Base-by-base conservation (phyloP, 1,284 basidiomycete species). In the Clitocybe nebularis region DNA sequence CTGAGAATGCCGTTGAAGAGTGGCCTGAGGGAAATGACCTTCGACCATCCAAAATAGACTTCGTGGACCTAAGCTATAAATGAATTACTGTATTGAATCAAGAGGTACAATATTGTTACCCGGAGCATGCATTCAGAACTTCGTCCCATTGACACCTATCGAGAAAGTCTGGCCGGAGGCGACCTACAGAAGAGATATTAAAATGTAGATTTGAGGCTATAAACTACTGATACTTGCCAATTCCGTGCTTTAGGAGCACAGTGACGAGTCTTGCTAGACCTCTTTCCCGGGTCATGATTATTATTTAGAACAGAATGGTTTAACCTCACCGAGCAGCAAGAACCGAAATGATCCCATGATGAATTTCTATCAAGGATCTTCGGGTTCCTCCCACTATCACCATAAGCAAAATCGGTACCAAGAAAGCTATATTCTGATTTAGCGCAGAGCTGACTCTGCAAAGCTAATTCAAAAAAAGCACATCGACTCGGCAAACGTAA, bases 91-190 rank as follows among this genome's bases (percentile, higher is more conserved):
- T 11, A 43, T 7, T 28, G 6, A 26, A 39, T 42, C 28, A 19
- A 25, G 5, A 13, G 22, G 14, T 24, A 19, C 41, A 37, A 29
- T 14, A 36, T 25, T 48, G 33, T 34, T 51, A 80, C 77, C 81
- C 84, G 13, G 75, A 74, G 55, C 84, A 87, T 25, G 61, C 60
- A 44, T 69, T 54, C 0, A 67, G 41, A 1, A 60, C 55, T 5
- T 66, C 61, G 41, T 79, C 72, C 77, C 79, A 87, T 50, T 74
- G 67, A 52, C 83, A 85, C 20, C 83, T 71, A 8, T 71, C 66
- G 30, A 86, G 68, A 52, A 87, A 87, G 55, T 86, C 84, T 0
- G 84, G 84, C 9, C 84, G 69, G 10, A 87, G 61, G 11, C 83
- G 68, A 32, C 83, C 81, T 83, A 43, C 8, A n/a, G 13, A 46